These are phyloP conservation scores for Lepidium aucheri DNA, from an alignment of 345 rosid genomes.

Conservation along the genomic window DNA sequence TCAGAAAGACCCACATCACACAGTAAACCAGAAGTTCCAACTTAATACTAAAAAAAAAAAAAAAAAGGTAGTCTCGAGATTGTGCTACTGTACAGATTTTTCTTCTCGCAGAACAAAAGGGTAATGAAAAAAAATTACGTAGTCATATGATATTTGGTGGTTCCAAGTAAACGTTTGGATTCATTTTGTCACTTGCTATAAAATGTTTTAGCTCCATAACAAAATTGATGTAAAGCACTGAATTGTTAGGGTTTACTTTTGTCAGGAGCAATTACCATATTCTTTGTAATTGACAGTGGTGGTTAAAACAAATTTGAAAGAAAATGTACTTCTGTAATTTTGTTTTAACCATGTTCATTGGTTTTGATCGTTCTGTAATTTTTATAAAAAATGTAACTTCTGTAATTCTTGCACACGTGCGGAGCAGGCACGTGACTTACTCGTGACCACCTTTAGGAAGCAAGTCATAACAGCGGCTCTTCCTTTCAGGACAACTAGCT, in stretches of 20 bases:
- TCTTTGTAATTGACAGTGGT: slow-evolving; percentile 21
- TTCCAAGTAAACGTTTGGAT: slow-evolving; percentile 1
- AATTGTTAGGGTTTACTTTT: slow-evolving; percentile 4
- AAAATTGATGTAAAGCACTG: slow-evolving; percentile 15
- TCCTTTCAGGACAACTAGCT: slow-evolving; percentile 76
- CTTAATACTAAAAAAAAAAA: neutral
- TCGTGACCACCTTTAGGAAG: too few relatives aligned
- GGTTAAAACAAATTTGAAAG: slow-evolving; percentile 3
- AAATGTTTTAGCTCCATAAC: neutral
- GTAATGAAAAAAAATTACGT: neutral
- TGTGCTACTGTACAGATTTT: slow-evolving; percentile 24
- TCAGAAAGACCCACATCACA: slow-evolving; percentile 20
- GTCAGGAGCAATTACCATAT: slow-evolving; percentile 9
- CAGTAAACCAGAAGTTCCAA: slow-evolving; percentile 6
- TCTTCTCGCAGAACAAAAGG: slow-evolving; percentile 1
- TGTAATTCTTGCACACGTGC: too few relatives aligned
- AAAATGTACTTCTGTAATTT: slow-evolving; percentile 6
- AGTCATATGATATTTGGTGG: slow-evolving; percentile 6
- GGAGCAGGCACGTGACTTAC: too few relatives aligned
- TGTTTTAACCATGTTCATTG: neutral
- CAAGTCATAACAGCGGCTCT: slow-evolving; percentile 59
- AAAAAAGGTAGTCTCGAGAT: neutral
- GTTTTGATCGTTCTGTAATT: neutral
- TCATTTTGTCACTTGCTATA: neutral
- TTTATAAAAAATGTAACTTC: too few relatives aligned